Base-by-base conservation (phyloP, 202 grass and related monocot species). In the Alloteropsis angusta region DNA sequence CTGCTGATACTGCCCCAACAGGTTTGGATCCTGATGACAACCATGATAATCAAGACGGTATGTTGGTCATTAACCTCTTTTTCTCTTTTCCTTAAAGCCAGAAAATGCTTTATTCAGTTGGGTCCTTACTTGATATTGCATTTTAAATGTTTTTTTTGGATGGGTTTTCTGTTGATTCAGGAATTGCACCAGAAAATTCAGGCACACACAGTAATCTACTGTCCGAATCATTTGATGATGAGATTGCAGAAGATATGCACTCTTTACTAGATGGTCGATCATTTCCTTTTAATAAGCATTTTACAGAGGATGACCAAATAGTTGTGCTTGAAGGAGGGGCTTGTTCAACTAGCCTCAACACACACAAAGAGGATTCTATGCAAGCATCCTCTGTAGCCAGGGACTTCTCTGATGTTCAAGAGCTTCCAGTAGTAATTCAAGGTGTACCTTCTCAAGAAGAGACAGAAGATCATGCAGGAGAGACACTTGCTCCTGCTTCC, bases 151-250 rank as follows among this genome's bases (percentile, higher is more conserved):
- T 81, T 74, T 78, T 7, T 82, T 82, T 67, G 21, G 21, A 43
- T 75, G n/a, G 18, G 21, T 72, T 26, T 46, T 78, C 52, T 67
- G 76, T 78, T 84, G 80, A 82, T 84, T 71, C 83, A 80, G 90
- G 72, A 88, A 86, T 65, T 85, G 42, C 42, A 58, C 49, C 28
- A 23, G 50, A 58, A 58, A 23, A 44, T 68, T 80, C 60, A 74
- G 77, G n/a, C 65, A 60, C 35, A 2, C 3, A 2, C 21, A n/a
- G 77, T 77, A 50, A 59, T 83, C 39, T 72, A 59, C 56, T 43
- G 42, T 71, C 42, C 63, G 72, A 71, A 79, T 69, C 76, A 78
- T 18, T 82, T 65, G 53, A 81, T 52, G 53, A 71, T 19, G 28
- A 38, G 47, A 67, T 64, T 71, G n/a, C 82, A 76, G 60, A 82